Percentiles rank a stretch among this genome's conserved stretches.
These are phyloP conservation scores for Solanum pinnatisectum DNA, from an alignment of 257 asterid genomes.

Conservation along the genomic window DNA sequence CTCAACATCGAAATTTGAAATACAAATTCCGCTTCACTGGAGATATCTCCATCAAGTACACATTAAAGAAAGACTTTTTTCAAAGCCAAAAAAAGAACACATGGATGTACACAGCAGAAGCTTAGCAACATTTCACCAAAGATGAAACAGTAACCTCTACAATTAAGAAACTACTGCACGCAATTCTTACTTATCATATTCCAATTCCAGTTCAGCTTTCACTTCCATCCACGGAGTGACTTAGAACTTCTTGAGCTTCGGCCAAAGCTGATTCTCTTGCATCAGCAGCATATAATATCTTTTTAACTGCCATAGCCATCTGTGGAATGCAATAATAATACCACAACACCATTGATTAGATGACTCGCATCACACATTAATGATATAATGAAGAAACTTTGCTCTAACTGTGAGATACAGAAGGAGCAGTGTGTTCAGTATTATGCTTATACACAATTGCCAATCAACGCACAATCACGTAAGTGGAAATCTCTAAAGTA, in stretches of 20 bases:
- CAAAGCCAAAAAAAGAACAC: neutral
- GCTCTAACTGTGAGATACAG: neutral
- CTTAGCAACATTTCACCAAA: neutral
- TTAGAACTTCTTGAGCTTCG: conserved; percentile 68
- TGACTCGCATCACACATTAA: neutral
- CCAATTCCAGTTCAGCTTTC: conserved; percentile 12
- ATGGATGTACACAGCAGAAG: neutral
- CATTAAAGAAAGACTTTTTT: neutral
- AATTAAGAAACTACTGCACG: neutral
- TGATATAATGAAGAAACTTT: neutral
- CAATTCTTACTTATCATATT: neutral
- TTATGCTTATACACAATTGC: neutral
- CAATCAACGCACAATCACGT: neutral
- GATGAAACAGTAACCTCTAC: neutral
- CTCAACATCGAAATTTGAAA: neutral
- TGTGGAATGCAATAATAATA: conserved; percentile 16
- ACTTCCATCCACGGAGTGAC: conserved; percentile 16
- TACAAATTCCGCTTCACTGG: neutral
- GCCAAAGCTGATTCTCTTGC: conserved; percentile 58
- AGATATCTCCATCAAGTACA: neutral
- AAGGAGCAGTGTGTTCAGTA: neutral
- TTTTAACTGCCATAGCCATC: conserved; percentile 61
- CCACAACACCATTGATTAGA: neutral
- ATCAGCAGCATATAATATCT: conserved; percentile 69
- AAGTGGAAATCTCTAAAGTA: neutral